Evolutionary conservation across 148 eudicot species (phyloP).

Genomic region (Agrostemma githago): DNA sequence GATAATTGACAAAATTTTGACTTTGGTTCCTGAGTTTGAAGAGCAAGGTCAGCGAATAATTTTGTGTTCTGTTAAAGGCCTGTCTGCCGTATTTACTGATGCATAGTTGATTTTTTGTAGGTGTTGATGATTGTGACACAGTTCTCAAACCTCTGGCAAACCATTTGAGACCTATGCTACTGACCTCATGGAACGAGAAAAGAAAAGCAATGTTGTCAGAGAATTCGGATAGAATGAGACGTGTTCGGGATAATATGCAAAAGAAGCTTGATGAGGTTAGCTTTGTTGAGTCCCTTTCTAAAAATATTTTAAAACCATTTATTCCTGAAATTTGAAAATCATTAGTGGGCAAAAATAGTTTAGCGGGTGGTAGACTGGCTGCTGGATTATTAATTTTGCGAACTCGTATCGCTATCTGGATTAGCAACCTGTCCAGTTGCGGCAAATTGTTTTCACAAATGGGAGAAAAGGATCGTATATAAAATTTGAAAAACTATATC

Average conservation of each 20-base stretch:
- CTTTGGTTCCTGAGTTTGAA: slow-evolving; percentile 77
- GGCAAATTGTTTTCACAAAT: not conserved
- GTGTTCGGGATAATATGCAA: slow-evolving; percentile 63
- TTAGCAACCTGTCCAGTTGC: not conserved
- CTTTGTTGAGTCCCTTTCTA: slow-evolving; percentile 9
- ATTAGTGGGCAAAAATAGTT: not conserved
- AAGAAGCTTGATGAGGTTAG: slow-evolving; percentile 89
- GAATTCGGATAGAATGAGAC: slow-evolving; percentile 72
- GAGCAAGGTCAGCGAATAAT: slow-evolving; percentile 61
- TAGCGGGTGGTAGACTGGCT: not conserved
- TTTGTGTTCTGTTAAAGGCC: slow-evolving; percentile 4
- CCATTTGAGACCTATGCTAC: slow-evolving; percentile 81
- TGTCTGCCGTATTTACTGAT: slow-evolving; percentile 7
- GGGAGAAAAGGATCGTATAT: no score
- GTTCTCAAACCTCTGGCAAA: slow-evolving; percentile 69
- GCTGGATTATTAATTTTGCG: not conserved
- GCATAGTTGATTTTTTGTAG: slow-evolving; percentile 27
- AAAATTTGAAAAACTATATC: not conserved
- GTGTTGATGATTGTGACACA: slow-evolving; percentile 65
- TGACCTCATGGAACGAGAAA: slow-evolving; percentile 76
- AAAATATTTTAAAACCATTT: not conserved
- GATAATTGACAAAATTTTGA: slow-evolving; percentile 50
- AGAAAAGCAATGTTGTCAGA: slow-evolving; percentile 68
- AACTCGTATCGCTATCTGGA: not conserved
- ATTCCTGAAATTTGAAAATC: not conserved